Evolutionary conservation across 1,284 basidiomycete genomes (phyloP), one percentile per base, ranked within the genome.

Genomic region (Agaricales sp.): DNA sequence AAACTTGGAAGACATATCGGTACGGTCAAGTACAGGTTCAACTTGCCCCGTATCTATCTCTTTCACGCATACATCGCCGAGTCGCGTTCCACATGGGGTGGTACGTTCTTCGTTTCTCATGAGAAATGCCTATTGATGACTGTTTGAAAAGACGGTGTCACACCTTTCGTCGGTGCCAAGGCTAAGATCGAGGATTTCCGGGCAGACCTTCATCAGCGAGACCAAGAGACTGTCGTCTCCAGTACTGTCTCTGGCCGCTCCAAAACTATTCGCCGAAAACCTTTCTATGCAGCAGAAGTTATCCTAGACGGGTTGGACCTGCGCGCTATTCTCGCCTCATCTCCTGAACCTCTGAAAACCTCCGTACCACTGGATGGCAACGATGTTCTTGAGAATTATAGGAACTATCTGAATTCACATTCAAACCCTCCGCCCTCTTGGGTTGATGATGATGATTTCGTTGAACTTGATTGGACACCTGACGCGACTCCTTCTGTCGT

Each of bases 221-320:
- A 90, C 55, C 87, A 95, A 63, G 92, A 95, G 67, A 70, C 71
- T 16, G 73, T 74, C 0, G 72, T 77, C 3, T 67, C 71, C 13
- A 77, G 74, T 3, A 64, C 67, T 47, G 58, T 69, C 49, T 70
- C 73, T 3, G 65, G 71, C 37, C 70, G 70, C 11, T 68, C 67
- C 20, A 84, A 84, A 62, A 70, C 73, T 1, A 66, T 79, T 14
- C 73, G 79, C 19, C 87, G 88, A 65, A 97, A 96, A 63, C 82
- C 88, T 1, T 92, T 98, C 67, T 92, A 93, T 60, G 87, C 91
- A n/a, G 87, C 87, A 25, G 92, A 97, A 65, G 78, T 95, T 4
- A 78, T 91, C 26, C 69, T 92, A 57, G 82, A 82, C 59, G 78
- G 81, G 4, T 67, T 95, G 35, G 85, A 92, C 51, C 68, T 97